Base-by-base conservation (phyloP, 1,284 basidiomycete genomes). In the Fomes fomentarius region DNA sequence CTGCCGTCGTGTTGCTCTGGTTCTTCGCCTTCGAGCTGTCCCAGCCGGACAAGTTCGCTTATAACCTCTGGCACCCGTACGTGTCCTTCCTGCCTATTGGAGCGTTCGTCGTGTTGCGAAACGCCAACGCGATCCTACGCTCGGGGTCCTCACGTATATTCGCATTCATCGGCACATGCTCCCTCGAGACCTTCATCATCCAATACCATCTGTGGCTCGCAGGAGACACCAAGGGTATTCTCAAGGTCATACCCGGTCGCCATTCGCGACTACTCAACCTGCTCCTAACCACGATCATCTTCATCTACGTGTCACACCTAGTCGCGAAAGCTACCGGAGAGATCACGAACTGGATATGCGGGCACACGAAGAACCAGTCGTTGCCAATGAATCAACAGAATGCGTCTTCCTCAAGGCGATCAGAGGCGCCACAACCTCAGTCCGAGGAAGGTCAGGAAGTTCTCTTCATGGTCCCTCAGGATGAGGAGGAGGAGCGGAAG, bases 151-250 rank as follows among this genome's bases (percentile, higher is more conserved):
- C 86, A 10, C 76, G 76, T 26, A 73, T 84, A 19, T 95, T 94
- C 72, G 84, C 84, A 35, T 93, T 91, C 70, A 80, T 95, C 52
- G 93, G 93, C 38, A 83, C 79, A 66, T 92, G 89, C 70, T 92
- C 89, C 5, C 78, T 94, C 41, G 92, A 94, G 71, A 89, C 91
- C 0, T 94, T 93, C 69, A 89, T 95, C 66, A 83, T 94, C 60
- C 92, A 96, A 69, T 95, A 89, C 72, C 93, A 96, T 70, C 77
- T 93, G 47, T 95, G 93, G 90, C 79, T 96, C 34, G 93, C 90
- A 0, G 90, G 83, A 4, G 93, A 96, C 67, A 93, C 91, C 17
- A 92, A 92, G 68, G 91, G 91, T 17, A 79, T 95, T 58, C 78
- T 96, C 33, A 73, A 94, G 48, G 81, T 95, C 46, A 74, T 95